Evolutionary conservation across 768 basidiomycete species (phyloP).

Genomic region (Termitomyces sp.): DNA sequence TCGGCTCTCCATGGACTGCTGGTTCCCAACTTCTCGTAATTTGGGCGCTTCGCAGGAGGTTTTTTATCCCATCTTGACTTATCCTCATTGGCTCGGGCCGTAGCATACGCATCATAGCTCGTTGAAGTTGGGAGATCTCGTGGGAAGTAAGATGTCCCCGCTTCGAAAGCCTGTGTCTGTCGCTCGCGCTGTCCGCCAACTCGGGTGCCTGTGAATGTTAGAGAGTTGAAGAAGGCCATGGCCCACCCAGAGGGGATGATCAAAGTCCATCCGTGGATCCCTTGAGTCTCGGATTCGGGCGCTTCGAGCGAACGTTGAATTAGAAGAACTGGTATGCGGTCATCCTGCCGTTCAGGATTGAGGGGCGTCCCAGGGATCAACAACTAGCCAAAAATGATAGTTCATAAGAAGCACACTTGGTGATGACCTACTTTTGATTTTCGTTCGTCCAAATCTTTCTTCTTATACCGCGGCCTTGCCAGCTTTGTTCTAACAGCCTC

Average conservation of each 20-base stretch:
- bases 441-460: constrained; percentile 83
- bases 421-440: constrained; percentile 53
- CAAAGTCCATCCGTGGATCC: constrained; percentile 83
- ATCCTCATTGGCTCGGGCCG: constrained; percentile 46
- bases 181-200: constrained; percentile 84
- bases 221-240: constrained; percentile 83
- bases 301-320: constrained; percentile 69
- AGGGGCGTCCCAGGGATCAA: constrained; percentile 71
- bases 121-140: constrained; percentile 65
- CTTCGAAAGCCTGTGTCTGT: constrained; percentile 77
- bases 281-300: constrained; percentile 25
- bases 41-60: constrained; percentile 83
- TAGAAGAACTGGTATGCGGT: constrained; percentile 78
- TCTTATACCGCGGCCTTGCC: constrained; percentile 63
- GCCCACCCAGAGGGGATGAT: constrained; percentile 86
- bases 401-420: not conserved
- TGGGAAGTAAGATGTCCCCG: constrained; percentile 71
- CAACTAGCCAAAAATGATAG: constrained; percentile 41
- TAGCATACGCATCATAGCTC: constrained; percentile 48
- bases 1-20: constrained; percentile 71
- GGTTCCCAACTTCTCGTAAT: constrained; percentile 59
- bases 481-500: constrained; percentile 43
- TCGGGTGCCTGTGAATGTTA: constrained; percentile 78
- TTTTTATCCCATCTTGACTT: constrained; percentile 65
- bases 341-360: constrained; percentile 63